A percentile compares a stretch with the other conserved stretches of the same genome.
These are phyloP conservation scores for Ceratobasidium theobromae DNA, from an alignment of 1,284 basidiomycete species.

Conservation along the genomic window DNA sequence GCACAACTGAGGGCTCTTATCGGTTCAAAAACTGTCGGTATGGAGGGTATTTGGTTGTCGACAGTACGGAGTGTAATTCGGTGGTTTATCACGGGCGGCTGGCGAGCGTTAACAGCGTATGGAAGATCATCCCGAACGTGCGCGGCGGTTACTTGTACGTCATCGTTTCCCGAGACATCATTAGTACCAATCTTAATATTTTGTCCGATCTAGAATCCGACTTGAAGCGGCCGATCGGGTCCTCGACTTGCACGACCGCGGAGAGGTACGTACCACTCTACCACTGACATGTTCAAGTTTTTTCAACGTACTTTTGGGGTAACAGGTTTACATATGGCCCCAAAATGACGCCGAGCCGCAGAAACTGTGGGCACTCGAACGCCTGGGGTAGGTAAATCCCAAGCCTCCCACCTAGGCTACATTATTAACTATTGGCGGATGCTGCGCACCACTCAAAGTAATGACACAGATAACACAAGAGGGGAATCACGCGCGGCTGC, in stretches of 20 bases:
- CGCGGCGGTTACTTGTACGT: neutral
- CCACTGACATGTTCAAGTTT: neutral
- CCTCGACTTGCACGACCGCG: conserved; percentile 5
- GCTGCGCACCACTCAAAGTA: too few species aligned
- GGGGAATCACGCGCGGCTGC: too few species aligned
- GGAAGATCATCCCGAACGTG: neutral
- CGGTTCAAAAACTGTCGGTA: conserved; percentile 2
- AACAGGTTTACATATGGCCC: neutral
- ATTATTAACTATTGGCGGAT: neutral
- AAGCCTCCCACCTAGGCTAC: neutral
- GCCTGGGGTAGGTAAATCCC: neutral
- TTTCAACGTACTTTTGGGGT: neutral
- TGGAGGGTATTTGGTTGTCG: neutral
- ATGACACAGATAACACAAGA: too few species aligned
- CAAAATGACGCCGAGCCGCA: neutral
- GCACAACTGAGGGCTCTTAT: conserved; percentile 4
- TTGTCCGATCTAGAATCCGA: neutral
- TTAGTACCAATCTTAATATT: neutral
- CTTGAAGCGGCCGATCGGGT: conserved; percentile 2
- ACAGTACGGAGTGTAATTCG: neutral
- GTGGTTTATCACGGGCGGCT: neutral
- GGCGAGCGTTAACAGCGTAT: too few species aligned
- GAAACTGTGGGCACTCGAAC: conserved; percentile 7
- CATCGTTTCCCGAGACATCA: neutral
- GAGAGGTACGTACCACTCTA: neutral